Percentiles rank a stretch among this genome's conserved stretches.
These are phyloP conservation scores for Purshia tridentata DNA, from an alignment of 306 rosid species.

Conservation along the genomic window DNA sequence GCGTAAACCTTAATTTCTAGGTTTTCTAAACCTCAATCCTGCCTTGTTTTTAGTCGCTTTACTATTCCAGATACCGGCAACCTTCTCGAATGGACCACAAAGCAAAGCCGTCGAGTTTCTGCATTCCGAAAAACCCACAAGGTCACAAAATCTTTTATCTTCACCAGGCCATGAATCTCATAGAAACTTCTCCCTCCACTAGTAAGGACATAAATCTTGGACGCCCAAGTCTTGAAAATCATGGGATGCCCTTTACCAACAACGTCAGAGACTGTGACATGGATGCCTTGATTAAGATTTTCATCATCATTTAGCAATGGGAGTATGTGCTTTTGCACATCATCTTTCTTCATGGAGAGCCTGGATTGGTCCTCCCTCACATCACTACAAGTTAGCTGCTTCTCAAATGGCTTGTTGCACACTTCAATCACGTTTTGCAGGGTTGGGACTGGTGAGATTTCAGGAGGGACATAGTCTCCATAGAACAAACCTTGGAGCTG, in stretches of 20 bases:
- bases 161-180: neutral
- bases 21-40: neutral
- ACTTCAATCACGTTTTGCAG: neutral
- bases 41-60: neutral
- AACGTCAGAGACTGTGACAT: neutral
- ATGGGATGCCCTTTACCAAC: neutral
- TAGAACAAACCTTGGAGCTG: neutral
- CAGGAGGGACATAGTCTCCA: neutral
- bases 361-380: no score
- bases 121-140: neutral
- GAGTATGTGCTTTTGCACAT: neutral
- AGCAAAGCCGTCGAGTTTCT: neutral
- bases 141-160: neutral
- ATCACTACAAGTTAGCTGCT: neutral
- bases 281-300: neutral
- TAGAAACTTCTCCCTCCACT: neutral
- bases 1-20: no score
- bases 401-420: slow-evolving; percentile 2
- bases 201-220: neutral
- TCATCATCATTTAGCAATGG: neutral
- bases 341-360: no score
- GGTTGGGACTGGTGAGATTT: neutral
- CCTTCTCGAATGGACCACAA: neutral
- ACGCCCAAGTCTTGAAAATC: neutral
- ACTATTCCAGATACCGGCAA: neutral